These are phyloP conservation scores for Cyclotella cryptica DNA, from an alignment of 108 stramenopile species.

Conservation along the genomic window DNA sequence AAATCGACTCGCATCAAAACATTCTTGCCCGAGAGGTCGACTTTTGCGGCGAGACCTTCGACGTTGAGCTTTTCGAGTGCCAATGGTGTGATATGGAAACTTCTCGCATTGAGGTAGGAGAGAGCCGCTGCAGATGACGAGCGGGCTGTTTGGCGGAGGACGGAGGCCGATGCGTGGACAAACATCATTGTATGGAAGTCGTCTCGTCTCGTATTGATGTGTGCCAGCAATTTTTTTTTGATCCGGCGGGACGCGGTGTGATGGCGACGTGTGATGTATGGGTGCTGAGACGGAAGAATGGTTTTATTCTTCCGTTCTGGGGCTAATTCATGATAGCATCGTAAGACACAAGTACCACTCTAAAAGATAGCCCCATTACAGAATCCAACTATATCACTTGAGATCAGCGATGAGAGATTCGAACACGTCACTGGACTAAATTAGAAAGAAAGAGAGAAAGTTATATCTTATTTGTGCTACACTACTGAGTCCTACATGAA, in stretches of 20 bases:
- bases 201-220: not conserved
- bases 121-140: not conserved
- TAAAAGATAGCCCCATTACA: not conserved
- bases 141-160: slow-evolving; percentile 14
- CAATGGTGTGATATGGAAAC: slow-evolving; percentile 58
- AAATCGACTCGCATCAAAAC: slow-evolving; percentile 91
- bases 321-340: not conserved
- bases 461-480: not conserved
- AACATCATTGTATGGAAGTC: slow-evolving; percentile 16
- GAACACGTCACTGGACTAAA: not conserved
- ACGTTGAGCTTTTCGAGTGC: slow-evolving; percentile 79
- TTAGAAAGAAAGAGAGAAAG: not conserved
- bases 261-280: too few species aligned
- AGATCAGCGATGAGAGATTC: not conserved
- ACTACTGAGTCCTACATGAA: not conserved
- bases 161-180: slow-evolving; percentile 7
- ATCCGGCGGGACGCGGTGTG: too few species aligned
- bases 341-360: not conserved
- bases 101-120: slow-evolving; percentile 18
- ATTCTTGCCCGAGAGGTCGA: slow-evolving; percentile 78
- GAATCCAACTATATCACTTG: not conserved
- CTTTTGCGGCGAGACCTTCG: slow-evolving; percentile 77
- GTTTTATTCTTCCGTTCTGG: not conserved
- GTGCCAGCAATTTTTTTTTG: too few species aligned
- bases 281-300: not conserved